Evolutionary conservation across 345 rosid species (phyloP), one percentile per base, ranked within the genome.

Genomic region (Erysimum cheiranthoides): DNA sequence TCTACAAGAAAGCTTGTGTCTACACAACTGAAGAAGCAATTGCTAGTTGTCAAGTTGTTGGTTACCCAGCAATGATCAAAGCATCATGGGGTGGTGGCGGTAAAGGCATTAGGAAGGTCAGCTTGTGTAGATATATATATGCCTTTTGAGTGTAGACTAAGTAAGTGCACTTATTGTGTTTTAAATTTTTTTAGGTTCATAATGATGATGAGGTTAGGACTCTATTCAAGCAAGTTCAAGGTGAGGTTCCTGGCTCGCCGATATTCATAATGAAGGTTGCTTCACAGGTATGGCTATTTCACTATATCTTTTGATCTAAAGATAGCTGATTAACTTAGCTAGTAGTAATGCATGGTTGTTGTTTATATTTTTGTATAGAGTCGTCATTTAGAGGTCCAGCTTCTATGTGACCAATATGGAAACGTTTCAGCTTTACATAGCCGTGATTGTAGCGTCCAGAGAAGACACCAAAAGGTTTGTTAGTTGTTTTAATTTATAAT

Each of bases 31-130:
- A 95, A 82, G 99, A 95, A 82, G 99, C 98, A 10, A 86, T 92
- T 82, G 90, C 94, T 59, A 95, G 99, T 78, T 95, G 98, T 83
- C 94, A 90, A 82, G 86, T 95, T 81, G 92, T 95, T 56, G 99
- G 99, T 79, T 95, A 95, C 80, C 99, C 99, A 47, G 96, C 98
- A 80, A 95, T 95, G 99, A 92, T 92, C 85, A 95, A 95, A 89
- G 99, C 99, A 50, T 92, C 99, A 0, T 95, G 99, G 99, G 99
- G 99, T 65, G 99, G 99, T 25, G 99, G 99, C 31, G 97, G 99
- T 76, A 92, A 95, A 88, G 99, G 99, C 68, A 95, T 95, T 79
- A 87, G 99, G 82, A 95, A 95, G 99, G 99, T 95, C 46, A 59
- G 82, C 66, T 35, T 70, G 73, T 49, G 72, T 47, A 30, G 56